Base-by-base conservation (phyloP, 1,284 basidiomycete species). In the Leccinum huronense region DNA sequence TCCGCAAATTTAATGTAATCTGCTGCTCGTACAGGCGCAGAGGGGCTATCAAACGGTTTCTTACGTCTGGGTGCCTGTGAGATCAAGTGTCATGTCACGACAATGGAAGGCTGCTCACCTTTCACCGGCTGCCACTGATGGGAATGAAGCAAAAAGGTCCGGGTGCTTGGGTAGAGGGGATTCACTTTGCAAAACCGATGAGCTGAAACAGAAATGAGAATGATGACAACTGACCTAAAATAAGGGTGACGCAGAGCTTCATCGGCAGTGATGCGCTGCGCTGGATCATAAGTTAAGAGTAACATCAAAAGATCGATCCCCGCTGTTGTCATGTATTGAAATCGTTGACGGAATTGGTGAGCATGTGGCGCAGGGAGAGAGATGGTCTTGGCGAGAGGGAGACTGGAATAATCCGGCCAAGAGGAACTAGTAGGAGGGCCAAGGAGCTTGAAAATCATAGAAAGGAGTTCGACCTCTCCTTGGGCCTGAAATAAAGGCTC, bases 401-500 rank as follows among this genome's bases (percentile, higher is more conserved):
- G 83, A 2, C 80, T 79, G 16, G 82, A 81, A 73, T 90, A 95
- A 3, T 91, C 91, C 0, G 95, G 94, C 97, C 97, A 99, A 4
- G 88, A 86, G 60, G 85, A 83, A 54, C 86, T 86, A 4, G 91
- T 95, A 0, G 97, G 97, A 34, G 91, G 86, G 0, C 97, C 97
- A 0, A 99, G 85, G 8, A 98, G 84, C 74, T 90, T 93, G 80
- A 97, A 97, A 60, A 99, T 95, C 88, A 94, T 91, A 56, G 86
- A 86, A 59, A 99, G 82, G 68, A 99, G 89, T 73, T 99, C 97
- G 13, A 96, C 82, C 77, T 99, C 97, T 57, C 90, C 90, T 73
- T 95, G 92, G n/a, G 96, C 96, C 75, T 95, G 95, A 74, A 99
- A 95, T 13, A 99, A 80, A 1, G 97, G 95, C 75, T 96, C 94